A percentile compares a stretch with the other conserved stretches of the same genome.
phyloP scores from a whole-genome alignment of 1,284 basidiomycete species.

The Agroathelia rolfsii region DNA sequence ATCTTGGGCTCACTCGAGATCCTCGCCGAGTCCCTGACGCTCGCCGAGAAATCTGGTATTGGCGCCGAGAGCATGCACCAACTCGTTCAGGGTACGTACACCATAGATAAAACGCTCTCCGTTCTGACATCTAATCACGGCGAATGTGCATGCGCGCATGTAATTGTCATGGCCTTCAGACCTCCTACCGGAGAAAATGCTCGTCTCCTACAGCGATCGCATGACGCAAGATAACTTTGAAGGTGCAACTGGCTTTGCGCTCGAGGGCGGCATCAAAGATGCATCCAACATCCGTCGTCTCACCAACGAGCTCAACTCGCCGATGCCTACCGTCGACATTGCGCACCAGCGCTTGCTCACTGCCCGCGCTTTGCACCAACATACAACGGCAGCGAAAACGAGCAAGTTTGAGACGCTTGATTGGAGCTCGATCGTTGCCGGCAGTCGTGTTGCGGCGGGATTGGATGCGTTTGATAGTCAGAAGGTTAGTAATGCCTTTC shows the following conservation, averaged over 20 bases:
- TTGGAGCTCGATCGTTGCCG: slow-evolving; percentile 66
- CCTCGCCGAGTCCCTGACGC: slow-evolving; percentile 72
- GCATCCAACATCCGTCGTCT: slow-evolving; percentile 62
- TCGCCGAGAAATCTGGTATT: slow-evolving; percentile 80
- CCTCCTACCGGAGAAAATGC: slow-evolving; percentile 1
- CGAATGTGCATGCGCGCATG: slow-evolving; percentile 15
- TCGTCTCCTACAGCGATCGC: slow-evolving; percentile 57
- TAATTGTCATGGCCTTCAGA: neutral
- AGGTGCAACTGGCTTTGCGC: slow-evolving; percentile 72
- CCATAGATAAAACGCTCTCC: neutral
- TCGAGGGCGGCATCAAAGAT: slow-evolving; percentile 86
- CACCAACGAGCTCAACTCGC: slow-evolving; percentile 56
- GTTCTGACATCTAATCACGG: too few relatives aligned
- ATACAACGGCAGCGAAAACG: slow-evolving; percentile 35
- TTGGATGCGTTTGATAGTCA: slow-evolving; percentile 49
- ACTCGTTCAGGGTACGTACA: slow-evolving; percentile 41
- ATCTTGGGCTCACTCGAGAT: slow-evolving; percentile 68
- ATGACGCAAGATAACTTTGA: slow-evolving; percentile 71
- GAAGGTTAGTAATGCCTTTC: slow-evolving; percentile 21
- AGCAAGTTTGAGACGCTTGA: slow-evolving; percentile 47
- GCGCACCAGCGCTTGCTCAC: slow-evolving; percentile 74
- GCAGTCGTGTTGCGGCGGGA: slow-evolving; percentile 58
- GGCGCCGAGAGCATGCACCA: slow-evolving; percentile 48
- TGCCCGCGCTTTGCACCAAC: slow-evolving; percentile 57
- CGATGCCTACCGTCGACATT: slow-evolving; percentile 73